Evolutionary conservation across 139 green algal genomes (phyloP).

Genomic region (Auxenochlorella pyrenoidosa): DNA sequence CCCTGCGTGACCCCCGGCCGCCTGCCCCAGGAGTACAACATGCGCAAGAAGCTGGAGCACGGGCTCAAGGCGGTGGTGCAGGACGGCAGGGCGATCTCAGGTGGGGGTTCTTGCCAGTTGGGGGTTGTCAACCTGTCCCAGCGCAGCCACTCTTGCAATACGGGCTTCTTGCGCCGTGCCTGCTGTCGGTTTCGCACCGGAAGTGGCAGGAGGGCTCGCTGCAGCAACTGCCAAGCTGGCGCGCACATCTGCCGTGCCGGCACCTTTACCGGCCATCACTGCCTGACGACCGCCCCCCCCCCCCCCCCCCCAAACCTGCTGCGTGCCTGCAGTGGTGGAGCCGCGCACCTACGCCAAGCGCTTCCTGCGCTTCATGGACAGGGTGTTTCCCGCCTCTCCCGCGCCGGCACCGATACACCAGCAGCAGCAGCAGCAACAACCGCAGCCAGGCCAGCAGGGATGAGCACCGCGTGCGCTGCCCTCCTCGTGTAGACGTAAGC

Average conservation of each 20-base stretch:
- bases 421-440: conserved; percentile 2
- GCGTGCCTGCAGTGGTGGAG: conserved; percentile 62
- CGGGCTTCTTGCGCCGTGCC: too few species aligned
- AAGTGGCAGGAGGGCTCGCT: too few species aligned
- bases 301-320: too few species aligned
- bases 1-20: not conserved
- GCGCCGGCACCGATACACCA: too few species aligned
- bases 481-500: too few species aligned
- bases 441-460: not conserved
- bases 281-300: not conserved
- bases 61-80: conserved; percentile 80
- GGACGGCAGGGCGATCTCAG: conserved; percentile 80
- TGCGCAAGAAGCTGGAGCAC: conserved; percentile 89
- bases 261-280: not conserved
- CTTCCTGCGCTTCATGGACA: conserved; percentile 79
- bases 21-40: conserved; percentile 84
- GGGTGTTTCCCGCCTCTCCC: conserved; percentile 48
- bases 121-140: not conserved
- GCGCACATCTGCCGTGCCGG: too few species aligned
- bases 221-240: too few species aligned
- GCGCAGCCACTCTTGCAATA: too few species aligned
- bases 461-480: too few species aligned
- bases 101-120: not conserved
- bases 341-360: conserved; percentile 80
- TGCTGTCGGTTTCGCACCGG: too few species aligned